Conservation (phyloP, 352 stramenopile species). For the Pythium volutum region DNA sequence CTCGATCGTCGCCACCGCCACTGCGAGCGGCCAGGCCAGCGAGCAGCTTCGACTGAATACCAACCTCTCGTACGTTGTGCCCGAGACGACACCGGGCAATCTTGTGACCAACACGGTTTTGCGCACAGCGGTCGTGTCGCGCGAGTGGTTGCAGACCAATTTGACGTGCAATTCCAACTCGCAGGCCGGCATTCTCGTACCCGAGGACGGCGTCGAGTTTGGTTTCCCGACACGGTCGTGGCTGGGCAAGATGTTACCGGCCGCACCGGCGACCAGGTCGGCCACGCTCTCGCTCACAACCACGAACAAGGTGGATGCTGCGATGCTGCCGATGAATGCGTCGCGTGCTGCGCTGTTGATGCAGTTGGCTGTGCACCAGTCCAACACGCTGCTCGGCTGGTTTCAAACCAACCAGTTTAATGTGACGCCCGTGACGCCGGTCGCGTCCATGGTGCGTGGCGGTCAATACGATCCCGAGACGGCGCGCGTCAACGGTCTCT, state of each 20-base stretch:
- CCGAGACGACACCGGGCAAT: slow-evolving; percentile 7
- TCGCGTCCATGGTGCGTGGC: no score
- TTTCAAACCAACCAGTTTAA: not conserved
- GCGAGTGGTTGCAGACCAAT: not conserved
- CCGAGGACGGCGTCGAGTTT: no score
- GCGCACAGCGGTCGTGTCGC: slow-evolving; percentile 2
- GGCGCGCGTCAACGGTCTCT: no score
- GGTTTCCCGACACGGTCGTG: slow-evolving; percentile 16
- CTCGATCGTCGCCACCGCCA: slow-evolving; percentile 16
- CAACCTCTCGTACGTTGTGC: no score
- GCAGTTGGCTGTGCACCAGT: slow-evolving; percentile 8
- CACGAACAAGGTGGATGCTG: not conserved
- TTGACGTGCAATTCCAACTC: not conserved
- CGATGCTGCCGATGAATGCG: slow-evolving; percentile 11
- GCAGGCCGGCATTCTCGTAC: no score
- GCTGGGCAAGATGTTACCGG: slow-evolving; percentile 17
- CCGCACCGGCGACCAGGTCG: slow-evolving; percentile 1
- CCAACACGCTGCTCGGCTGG: slow-evolving; percentile 11
- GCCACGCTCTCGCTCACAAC: slow-evolving; percentile 4
- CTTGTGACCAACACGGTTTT: slow-evolving; percentile 21
- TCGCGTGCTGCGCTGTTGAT: slow-evolving; percentile 14
- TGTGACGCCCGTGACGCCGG: no score
- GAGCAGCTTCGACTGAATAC: no score
- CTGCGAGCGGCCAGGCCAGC: slow-evolving; percentile 9
- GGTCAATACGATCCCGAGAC: no score